phyloP scores from a whole-genome alignment of 1,284 basidiomycete species.

The Ustilago nuda region DNA sequence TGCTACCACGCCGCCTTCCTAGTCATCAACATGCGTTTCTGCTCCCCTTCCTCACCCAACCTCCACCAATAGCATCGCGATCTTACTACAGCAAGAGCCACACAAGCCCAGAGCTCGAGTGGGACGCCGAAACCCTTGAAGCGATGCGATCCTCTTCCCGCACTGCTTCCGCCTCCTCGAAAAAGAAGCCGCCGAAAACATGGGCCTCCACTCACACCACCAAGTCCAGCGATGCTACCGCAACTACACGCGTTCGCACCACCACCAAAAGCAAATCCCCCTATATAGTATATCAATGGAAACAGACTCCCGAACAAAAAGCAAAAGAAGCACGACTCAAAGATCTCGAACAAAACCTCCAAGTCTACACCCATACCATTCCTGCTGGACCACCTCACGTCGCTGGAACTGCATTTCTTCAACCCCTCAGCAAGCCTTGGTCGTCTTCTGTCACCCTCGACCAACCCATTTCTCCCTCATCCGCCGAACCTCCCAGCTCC shows the following conservation, averaged over 20 bases:
- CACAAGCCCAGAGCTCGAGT: background rate
- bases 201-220: slow-evolving; percentile 39
- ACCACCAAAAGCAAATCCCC: background rate
- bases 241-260: background rate
- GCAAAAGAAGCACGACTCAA: slow-evolving; percentile 23
- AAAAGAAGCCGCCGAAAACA: slow-evolving; percentile 30
- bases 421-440: slow-evolving; percentile 11
- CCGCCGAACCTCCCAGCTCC: background rate
- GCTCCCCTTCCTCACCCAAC: background rate
- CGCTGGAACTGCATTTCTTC: slow-evolving; percentile 19
- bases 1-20: slow-evolving; percentile 16
- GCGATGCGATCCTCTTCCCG: slow-evolving; percentile 23
- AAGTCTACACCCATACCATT: slow-evolving; percentile 21
- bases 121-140: slow-evolving; percentile 10
- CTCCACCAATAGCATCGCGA: background rate
- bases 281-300: background rate
- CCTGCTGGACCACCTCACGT: slow-evolving; percentile 23
- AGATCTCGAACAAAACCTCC: slow-evolving; percentile 28
- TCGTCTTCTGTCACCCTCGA: background rate
- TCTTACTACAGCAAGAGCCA: background rate
- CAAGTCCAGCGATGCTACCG: background rate
- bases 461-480: slow-evolving; percentile 1
- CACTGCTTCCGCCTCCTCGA: background rate
- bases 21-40: slow-evolving; percentile 10
- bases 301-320: slow-evolving; percentile 7